Base-by-base conservation (phyloP, 202 grass and related monocot species). In the Schoenoplectus triqueter region DNA sequence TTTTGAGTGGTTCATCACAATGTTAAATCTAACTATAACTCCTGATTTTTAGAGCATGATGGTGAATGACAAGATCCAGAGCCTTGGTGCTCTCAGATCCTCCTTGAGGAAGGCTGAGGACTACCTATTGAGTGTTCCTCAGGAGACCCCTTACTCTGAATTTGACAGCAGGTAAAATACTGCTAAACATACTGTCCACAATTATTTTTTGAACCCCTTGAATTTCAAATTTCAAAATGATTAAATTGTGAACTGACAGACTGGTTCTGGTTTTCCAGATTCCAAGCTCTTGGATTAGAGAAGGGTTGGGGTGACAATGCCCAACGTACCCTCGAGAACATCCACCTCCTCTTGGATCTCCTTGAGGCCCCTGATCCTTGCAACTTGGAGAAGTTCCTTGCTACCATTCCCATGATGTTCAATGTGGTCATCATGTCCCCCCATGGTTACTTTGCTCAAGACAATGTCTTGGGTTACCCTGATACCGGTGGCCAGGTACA, bases 351-450 rank as follows among this genome's bases (percentile, higher is more conserved):
- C 73, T 89, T 91, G 1, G 94, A 97, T 64, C 92, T 97, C 70
- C 90, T 97, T 40, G 94, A 97, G 92, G 94, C 94, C 5, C 94
- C 94, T 68, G 94, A 94, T 85, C 94, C 94, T 2, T 69, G 80
- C 80, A 97, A 66, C 90, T 87, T 97, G 88, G 94, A 97, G 87
- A 97, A 91, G 74, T 97, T 97, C 86, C 90, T 97, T 56, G 88
- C 92, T 80, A 89, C 90, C 65, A 87, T 97, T 20, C 94, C 94
- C 0, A 97, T 92, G 94, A 92, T 87, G 88, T 97, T 97, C 72
- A 97, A 97, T 83, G 94, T 97, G 18, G 94, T 97, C 88, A 97
- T 97, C 85, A 84, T 97, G 57, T 94, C 94, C 31, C 94, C 94
- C 0, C 94, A 97, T 52, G 94, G 94, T 66, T 97, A 97, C 70